Evolutionary conservation across 2,329 filamentous ascomycete genomes (phyloP).

Genomic region (Stagonosporopsis tanaceti): DNA sequence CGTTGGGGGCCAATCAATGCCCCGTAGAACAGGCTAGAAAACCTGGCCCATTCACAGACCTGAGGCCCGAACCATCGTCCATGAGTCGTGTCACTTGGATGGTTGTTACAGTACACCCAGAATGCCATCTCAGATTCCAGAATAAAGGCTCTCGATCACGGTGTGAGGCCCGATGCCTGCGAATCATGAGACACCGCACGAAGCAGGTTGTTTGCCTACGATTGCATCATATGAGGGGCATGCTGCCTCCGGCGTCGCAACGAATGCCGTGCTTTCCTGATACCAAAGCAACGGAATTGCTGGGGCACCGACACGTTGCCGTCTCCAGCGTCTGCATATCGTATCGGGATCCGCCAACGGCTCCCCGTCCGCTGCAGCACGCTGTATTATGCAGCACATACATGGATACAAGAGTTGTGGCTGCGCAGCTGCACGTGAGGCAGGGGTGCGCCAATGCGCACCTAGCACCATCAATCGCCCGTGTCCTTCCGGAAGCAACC

Average conservation of each 20-base stretch:
- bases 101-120: slow-evolving; percentile 7
- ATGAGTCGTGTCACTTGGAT: slow-evolving; percentile 37
- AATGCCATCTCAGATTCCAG: background rate
- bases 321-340: slow-evolving; percentile 21
- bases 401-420: slow-evolving; percentile 18
- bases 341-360: slow-evolving; percentile 23
- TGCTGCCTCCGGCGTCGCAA: slow-evolving; percentile 21
- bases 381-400: slow-evolving; percentile 24
- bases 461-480: slow-evolving; percentile 7
- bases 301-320: slow-evolving; percentile 22
- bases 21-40: slow-evolving; percentile 45
- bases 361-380: slow-evolving; percentile 21
- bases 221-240: slow-evolving; percentile 37
- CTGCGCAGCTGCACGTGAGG: slow-evolving; percentile 30
- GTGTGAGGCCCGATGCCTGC: slow-evolving; percentile 7
- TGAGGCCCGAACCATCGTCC: slow-evolving; percentile 18
- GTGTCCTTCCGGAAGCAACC: slow-evolving; percentile 12
- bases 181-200: slow-evolving; percentile 7
- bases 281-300: slow-evolving; percentile 25
- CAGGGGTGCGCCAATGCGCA: slow-evolving; percentile 22
- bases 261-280: slow-evolving; percentile 28
- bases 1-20: slow-evolving; percentile 40
- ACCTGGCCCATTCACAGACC: slow-evolving; percentile 28
- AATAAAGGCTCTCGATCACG: slow-evolving; percentile 1
- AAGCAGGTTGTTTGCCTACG: slow-evolving; percentile 22